phyloP scores from a whole-genome alignment of 2,329 filamentous ascomycete species.

The Myriosclerotinia scirpicola region DNA sequence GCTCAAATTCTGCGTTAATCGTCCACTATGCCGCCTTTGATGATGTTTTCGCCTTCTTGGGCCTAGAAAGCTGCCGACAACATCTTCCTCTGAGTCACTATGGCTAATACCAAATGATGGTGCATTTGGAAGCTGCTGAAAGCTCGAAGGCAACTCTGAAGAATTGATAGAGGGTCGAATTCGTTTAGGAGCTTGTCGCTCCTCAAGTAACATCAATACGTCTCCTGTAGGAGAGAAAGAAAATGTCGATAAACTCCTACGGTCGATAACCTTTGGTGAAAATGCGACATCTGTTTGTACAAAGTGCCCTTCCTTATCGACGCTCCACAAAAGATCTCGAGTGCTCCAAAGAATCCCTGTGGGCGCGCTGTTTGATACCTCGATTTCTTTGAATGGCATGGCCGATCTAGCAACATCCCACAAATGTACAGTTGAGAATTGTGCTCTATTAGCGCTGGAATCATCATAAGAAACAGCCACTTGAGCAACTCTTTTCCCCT shows the following conservation, averaged over 20 bases:
- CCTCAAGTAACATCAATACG: constrained; percentile 61
- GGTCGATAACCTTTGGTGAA: constrained; percentile 62
- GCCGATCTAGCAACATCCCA: constrained; percentile 69
- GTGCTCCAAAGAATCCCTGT: constrained; percentile 62
- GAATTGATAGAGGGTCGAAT: constrained; percentile 43
- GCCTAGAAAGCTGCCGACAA: constrained; percentile 59
- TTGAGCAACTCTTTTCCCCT: constrained; percentile 59
- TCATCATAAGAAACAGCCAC: constrained; percentile 63
- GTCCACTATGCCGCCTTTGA: constrained; percentile 47
- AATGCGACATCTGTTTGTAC: constrained; percentile 65
- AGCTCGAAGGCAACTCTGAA: constrained; percentile 32
- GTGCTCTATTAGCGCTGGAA: constrained; percentile 52
- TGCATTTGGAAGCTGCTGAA: constrained; percentile 47
- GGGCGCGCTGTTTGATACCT: constrained; percentile 58
- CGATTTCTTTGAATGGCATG: constrained; percentile 66
- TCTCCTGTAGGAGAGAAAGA: constrained; percentile 61
- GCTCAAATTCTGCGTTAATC: constrained; percentile 49
- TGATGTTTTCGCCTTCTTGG: constrained; percentile 46
- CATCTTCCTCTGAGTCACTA: constrained; percentile 66
- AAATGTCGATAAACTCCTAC: constrained; percentile 60
- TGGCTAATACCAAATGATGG: constrained; percentile 56
- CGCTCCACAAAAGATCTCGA: constrained; percentile 66
- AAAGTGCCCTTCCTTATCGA: constrained; percentile 60
- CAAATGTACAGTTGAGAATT: constrained; percentile 60
- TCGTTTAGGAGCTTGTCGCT: constrained; percentile 50